Percentiles rank a stretch among this genome's conserved stretches.
Evolutionary conservation across 495 filamentous ascomycete species (phyloP).

Genomic region (Xylaria palmicola): DNA sequence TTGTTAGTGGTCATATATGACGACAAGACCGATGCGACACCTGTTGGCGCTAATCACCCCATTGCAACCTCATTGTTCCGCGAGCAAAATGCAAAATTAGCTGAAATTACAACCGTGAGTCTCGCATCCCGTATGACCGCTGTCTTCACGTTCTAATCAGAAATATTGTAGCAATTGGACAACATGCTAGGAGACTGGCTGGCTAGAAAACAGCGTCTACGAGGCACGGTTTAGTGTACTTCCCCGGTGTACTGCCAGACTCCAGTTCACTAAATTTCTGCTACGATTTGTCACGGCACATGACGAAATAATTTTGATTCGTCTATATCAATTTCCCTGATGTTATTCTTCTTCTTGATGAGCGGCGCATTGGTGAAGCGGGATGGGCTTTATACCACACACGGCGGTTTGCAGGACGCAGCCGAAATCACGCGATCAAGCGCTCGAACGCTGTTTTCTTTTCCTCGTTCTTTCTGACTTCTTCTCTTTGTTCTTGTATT

Average conservation of each 20-base stretch:
- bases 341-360: slow-evolving; percentile 11
- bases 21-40: slow-evolving; percentile 77
- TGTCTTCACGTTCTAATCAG: slow-evolving; percentile 19
- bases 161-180: slow-evolving; percentile 62
- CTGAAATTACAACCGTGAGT: slow-evolving; percentile 74
- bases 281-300: neutral
- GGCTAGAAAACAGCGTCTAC: slow-evolving; percentile 58
- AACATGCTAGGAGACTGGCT: slow-evolving; percentile 83
- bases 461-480: too few species aligned
- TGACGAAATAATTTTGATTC: slow-evolving; percentile 8
- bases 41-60: slow-evolving; percentile 77
- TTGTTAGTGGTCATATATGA: slow-evolving; percentile 89
- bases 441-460: neutral
- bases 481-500: slow-evolving; percentile 7
- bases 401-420: slow-evolving; percentile 7
- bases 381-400: slow-evolving; percentile 17
- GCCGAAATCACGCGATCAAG: slow-evolving; percentile 6
- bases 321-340: slow-evolving; percentile 3
- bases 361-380: slow-evolving; percentile 14
- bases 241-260: neutral
- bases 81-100: slow-evolving; percentile 77
- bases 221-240: slow-evolving; percentile 38
- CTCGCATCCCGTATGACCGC: neutral
- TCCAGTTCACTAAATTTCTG: neutral
- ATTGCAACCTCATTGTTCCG: slow-evolving; percentile 77